Conservation (phyloP, 768 basidiomycete genomes). For the Phallus indusiatus region DNA sequence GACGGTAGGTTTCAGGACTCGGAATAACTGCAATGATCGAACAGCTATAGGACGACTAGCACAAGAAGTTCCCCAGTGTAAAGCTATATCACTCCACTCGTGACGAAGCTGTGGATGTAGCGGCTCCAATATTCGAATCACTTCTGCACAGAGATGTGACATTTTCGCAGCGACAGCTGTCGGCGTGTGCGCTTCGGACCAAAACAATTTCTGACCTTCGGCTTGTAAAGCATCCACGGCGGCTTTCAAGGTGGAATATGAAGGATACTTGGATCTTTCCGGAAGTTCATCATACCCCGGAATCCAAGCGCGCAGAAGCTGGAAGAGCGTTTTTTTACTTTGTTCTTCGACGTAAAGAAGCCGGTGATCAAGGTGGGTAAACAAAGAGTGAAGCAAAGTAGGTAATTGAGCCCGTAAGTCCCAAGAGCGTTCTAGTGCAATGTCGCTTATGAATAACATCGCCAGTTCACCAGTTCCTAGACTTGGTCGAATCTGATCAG, state of each 20-base stretch:
- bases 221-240: constrained; percentile 46
- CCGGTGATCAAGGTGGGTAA: constrained; percentile 78
- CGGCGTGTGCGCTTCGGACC: constrained; percentile 61
- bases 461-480: constrained; percentile 85
- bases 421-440: constrained; percentile 69
- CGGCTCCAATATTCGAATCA: constrained; percentile 60
- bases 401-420: constrained; percentile 62
- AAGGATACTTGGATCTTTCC: constrained; percentile 42
- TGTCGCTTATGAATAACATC: constrained; percentile 72
- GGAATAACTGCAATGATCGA: constrained; percentile 85
- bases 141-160: constrained; percentile 52
- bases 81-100: constrained; percentile 70
- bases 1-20: constrained; percentile 64
- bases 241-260: constrained; percentile 39
- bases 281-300: constrained; percentile 67
- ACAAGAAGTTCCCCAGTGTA: constrained; percentile 81
- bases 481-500: constrained; percentile 54
- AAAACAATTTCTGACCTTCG: constrained; percentile 48
- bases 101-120: constrained; percentile 60
- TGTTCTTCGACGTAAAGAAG: constrained; percentile 56
- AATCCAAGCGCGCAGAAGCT: constrained; percentile 72
- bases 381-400: constrained; percentile 65
- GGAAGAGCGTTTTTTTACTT: constrained; percentile 75
- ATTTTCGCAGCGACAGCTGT: constrained; percentile 50
- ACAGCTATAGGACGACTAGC: constrained; percentile 80